phyloP scores from a whole-genome alignment of 805 yeast species.

The Saccharomyces eubayanus region DNA sequence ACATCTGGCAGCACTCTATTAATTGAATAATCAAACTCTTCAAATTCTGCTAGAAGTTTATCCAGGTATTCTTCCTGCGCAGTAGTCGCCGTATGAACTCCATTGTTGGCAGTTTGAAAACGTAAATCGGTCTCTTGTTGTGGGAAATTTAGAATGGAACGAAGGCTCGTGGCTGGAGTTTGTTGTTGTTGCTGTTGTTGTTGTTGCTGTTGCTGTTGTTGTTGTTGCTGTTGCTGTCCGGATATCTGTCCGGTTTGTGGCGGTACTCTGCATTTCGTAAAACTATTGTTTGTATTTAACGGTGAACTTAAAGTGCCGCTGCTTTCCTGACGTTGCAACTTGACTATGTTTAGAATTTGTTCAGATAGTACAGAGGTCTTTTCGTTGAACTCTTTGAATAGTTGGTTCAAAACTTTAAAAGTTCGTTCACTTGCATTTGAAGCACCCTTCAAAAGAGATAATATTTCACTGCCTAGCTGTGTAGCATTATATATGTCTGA shows the following conservation, averaged over 20 bases:
- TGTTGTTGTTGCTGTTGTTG: neutral
- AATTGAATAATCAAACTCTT: neutral
- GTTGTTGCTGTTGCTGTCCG: neutral
- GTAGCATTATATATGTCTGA: slow-evolving; percentile 49
- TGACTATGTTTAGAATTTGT: neutral
- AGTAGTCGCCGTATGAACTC: neutral
- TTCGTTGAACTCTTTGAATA: slow-evolving; percentile 68
- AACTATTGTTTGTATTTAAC: neutral
- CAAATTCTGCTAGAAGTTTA: neutral
- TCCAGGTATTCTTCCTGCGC: neutral
- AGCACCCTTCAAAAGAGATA: slow-evolving; percentile 57
- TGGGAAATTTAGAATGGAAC: neutral
- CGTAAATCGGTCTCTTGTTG: neutral
- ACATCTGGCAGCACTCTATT: neutral
- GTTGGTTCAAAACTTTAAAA: slow-evolving; percentile 62
- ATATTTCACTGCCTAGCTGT: slow-evolving; percentile 58
- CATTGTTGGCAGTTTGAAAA: neutral
- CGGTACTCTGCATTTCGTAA: neutral
- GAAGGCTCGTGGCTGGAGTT: neutral
- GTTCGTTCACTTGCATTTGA: slow-evolving; percentile 70
- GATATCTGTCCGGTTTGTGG: neutral
- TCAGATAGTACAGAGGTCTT: slow-evolving; percentile 17
- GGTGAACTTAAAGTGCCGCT: neutral
- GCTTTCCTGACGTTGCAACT: neutral
- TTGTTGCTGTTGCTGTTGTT: too few relatives aligned